phyloP scores from a whole-genome alignment of 176 grass and related monocot genomes.

The Phragmites australis region DNA sequence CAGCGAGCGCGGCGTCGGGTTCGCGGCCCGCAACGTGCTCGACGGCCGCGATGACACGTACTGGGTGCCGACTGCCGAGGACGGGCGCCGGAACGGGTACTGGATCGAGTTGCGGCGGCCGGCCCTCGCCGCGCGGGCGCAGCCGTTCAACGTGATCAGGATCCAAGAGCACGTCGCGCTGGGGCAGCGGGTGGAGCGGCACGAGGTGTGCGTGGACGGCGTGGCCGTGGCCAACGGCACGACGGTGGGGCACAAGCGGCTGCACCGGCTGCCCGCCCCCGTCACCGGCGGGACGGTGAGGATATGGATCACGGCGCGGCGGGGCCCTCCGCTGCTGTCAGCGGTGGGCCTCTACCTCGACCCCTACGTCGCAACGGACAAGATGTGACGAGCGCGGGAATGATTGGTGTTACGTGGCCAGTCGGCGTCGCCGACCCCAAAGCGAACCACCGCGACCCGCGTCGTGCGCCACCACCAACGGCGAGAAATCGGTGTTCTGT shows the following conservation, averaged over 20 bases:
- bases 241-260: conserved; percentile 86
- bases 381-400: not conserved
- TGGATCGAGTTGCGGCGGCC: conserved; percentile 71
- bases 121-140: not conserved
- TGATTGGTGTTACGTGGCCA: not conserved
- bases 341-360: conserved; percentile 82
- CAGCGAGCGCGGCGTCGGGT: conserved; percentile 69
- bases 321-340: conserved; percentile 67
- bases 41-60: conserved; percentile 70
- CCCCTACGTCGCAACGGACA: conserved; percentile 41
- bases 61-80: conserved; percentile 56
- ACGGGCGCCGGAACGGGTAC: conserved; percentile 39
- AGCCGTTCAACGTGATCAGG: conserved; percentile 75
- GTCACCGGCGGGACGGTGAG: conserved; percentile 52
- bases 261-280: conserved; percentile 61
- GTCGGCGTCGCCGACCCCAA: not conserved
- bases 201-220: conserved; percentile 66
- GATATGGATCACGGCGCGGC: conserved; percentile 56
- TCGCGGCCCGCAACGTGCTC: conserved; percentile 59
- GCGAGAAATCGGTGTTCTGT: not conserved
- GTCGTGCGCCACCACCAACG: not conserved
- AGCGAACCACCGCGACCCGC: not conserved
- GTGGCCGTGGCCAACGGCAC: conserved; percentile 51
- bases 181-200: conserved; percentile 75
- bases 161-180: conserved; percentile 75